Conservation (phyloP, 2,329 filamentous ascomycete species). For the Colletotrichum camelliae region DNA sequence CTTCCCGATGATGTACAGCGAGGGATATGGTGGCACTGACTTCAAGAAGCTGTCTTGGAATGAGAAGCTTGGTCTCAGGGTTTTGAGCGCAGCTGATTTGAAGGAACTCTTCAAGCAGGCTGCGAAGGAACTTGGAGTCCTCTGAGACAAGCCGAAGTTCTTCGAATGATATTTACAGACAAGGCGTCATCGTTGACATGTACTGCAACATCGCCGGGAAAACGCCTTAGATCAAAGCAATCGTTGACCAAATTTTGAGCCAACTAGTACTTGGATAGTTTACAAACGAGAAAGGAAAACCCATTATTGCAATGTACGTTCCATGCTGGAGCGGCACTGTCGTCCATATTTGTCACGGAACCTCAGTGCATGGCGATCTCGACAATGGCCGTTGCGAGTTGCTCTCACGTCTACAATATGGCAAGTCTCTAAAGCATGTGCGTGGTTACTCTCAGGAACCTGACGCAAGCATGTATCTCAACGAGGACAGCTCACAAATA, state of each 20-base stretch:
- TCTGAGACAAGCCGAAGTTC: fast-evolving
- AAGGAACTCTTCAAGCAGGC: neutral
- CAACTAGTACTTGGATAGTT: neutral
- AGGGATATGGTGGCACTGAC: neutral
- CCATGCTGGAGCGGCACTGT: neutral
- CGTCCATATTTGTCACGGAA: neutral
- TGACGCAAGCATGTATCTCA: fast-evolving
- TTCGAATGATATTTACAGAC: fast-evolving
- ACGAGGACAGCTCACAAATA: neutral
- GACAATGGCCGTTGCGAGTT: neutral
- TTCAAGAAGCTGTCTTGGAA: neutral
- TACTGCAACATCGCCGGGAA: neutral
- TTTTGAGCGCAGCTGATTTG: neutral
- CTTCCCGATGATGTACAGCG: neutral
- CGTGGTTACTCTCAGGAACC: neutral
- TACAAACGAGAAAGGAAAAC: neutral
- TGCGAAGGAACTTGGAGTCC: neutral
- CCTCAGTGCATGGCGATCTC: fast-evolving
- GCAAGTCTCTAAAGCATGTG: fast-evolving
- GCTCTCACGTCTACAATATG: neutral
- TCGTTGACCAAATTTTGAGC: neutral
- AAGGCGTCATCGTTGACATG: neutral
- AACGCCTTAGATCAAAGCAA: neutral
- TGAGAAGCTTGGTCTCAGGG: neutral
- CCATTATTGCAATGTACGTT: fast-evolving